Base-by-base conservation (phyloP, 305 asterid species). In the Petunia hybrid region DNA sequence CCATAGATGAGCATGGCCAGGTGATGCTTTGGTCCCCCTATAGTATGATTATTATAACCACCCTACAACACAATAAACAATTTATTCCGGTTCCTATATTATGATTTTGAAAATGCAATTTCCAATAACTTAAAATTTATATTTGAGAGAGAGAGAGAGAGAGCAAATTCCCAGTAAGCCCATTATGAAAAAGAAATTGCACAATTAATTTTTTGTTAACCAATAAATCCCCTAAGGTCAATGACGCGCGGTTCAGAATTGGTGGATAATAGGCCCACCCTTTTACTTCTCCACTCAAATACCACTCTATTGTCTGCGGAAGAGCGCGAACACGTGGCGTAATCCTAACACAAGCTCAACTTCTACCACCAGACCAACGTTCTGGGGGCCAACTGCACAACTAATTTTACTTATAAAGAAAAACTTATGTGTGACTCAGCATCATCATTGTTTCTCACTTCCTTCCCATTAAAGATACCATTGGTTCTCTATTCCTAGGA, bases 1-100 rank as follows among this genome's bases (percentile, higher is more conserved):
- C 63, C 79, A 74, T 36, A 13, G 62, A 53, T 7, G 2, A 5
- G 61, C 42, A 9, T 14, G 8, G 39, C 43, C 2, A 40, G 13
- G 61, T 70, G 77, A 42, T 31, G 45, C 45, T 43, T 71, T 1
- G 36, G 78, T 12, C 12, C 62, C 8, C 45, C 8, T 0, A 51
- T 57, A 48, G 78, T 35, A 51, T 73, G 45, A 73, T 36, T 35
- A 51, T 73, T 45, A 73, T 36, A 48, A 35, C 63, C 63, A 73
- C 62, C 46, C 46, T 48, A 73, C 35, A 13, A 51, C 38, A n/a
- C 63, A 74, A 36, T 3, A 13, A 53, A 63, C 61, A 38, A 74
- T 36, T 14, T 46, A 74, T 43, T 74, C 38, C 7, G 35, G 79
- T 53, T 55, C 65, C 79, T 53, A 39, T 36, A 74, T 51, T 51